Evolutionary conservation across 192 early-diverging fungal species (phyloP).

Genomic region (Gonapodya prolifera): DNA sequence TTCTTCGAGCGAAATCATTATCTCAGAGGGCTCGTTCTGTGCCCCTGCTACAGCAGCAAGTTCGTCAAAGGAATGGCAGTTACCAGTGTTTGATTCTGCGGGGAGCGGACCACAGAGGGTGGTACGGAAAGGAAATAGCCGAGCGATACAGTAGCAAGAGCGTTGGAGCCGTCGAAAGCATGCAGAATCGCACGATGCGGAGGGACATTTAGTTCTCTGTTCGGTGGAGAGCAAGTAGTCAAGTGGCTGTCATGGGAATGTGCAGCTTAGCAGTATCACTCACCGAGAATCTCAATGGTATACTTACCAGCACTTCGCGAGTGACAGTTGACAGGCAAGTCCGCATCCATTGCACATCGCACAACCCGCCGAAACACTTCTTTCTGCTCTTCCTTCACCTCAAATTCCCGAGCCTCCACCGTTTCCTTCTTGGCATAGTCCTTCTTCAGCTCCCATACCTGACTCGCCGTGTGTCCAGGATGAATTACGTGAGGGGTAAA

Average conservation of each 20-base stretch:
- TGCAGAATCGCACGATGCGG: slow-evolving; percentile 25
- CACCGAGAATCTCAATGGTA: slow-evolving; percentile 31
- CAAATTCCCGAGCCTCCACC: too few species aligned
- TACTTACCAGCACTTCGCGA: slow-evolving; percentile 42
- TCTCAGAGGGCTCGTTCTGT: slow-evolving; percentile 34
- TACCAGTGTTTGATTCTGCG: slow-evolving; percentile 32
- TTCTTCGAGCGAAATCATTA: slow-evolving; percentile 27
- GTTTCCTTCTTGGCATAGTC: too few species aligned
- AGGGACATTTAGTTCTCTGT: slow-evolving; percentile 31
- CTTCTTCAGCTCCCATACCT: slow-evolving; percentile 18
- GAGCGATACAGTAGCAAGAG: slow-evolving; percentile 6
- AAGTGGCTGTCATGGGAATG: slow-evolving; percentile 27
- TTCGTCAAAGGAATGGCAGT: slow-evolving; percentile 27
- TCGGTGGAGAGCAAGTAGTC: slow-evolving; percentile 45
- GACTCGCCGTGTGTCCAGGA: slow-evolving; percentile 14
- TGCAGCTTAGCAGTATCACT: too few species aligned
- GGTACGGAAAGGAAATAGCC: slow-evolving; percentile 45
- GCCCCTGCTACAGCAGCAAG: slow-evolving; percentile 32
- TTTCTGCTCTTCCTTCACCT: slow-evolving; percentile 30
- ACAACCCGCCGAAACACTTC: slow-evolving; percentile 32
- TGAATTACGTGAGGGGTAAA: slow-evolving; percentile 30
- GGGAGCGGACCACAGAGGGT: slow-evolving; percentile 29
- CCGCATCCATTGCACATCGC: slow-evolving; percentile 24
- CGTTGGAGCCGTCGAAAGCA: slow-evolving; percentile 5
- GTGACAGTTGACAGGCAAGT: slow-evolving; percentile 40